Evolutionary conservation across 495 filamentous ascomycete genomes (phyloP).

Genomic region (Tricharina praecox): DNA sequence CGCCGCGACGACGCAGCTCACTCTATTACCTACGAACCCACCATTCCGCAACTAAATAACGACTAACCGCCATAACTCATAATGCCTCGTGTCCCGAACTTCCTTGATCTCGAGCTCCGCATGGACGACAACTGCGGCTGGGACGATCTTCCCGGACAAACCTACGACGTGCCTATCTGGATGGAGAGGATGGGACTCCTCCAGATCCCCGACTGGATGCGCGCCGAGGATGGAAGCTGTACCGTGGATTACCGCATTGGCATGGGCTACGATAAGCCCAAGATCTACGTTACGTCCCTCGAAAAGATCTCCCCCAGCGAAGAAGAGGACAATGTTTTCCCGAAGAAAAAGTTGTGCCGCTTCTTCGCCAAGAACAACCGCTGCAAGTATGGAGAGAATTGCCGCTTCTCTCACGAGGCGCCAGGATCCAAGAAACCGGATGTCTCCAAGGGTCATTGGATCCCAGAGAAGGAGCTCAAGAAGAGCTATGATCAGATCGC

Average conservation of each 20-base stretch:
- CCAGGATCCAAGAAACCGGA: background rate
- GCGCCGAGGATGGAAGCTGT: background rate
- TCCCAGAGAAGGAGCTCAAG: background rate
- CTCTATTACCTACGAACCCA: no score
- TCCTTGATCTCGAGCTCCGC: background rate
- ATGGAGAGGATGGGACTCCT: conserved; percentile 2
- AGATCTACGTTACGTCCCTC: background rate
- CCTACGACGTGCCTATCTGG: conserved; percentile 1
- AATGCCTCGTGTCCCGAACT: background rate
- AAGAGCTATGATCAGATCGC: background rate
- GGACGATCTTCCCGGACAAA: background rate
- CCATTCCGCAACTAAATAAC: no score
- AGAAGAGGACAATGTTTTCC: background rate
- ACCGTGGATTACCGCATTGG: background rate
- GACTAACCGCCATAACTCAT: no score
- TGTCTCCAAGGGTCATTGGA: background rate
- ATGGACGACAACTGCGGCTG: background rate
- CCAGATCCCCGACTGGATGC: conserved; percentile 2
- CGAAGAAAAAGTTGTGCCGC: background rate
- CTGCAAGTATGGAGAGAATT: conserved; percentile 5
- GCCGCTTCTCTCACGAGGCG: background rate
- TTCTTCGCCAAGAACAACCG: background rate
- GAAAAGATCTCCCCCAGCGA: background rate
- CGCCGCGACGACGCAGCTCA: no score
- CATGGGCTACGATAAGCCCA: background rate